Evolutionary conservation across 768 basidiomycete species (phyloP).

Genomic region (Pholiota molesta): DNA sequence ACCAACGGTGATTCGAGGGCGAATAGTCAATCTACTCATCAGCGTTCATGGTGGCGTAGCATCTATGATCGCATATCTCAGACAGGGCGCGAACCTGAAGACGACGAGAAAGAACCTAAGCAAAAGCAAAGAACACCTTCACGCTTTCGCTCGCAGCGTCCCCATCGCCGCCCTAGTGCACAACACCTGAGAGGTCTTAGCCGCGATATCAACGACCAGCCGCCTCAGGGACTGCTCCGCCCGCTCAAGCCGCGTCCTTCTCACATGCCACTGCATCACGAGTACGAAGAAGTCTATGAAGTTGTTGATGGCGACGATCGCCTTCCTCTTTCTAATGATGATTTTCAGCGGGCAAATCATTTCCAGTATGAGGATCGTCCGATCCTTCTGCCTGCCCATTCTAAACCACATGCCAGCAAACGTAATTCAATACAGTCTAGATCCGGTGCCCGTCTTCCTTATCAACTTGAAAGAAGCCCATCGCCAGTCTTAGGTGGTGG

Average conservation of each 20-base stretch:
- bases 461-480: neutral
- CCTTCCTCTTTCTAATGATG: neutral
- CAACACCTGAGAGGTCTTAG: neutral
- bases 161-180: conserved; percentile 9
- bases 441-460: neutral
- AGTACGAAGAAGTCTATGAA: neutral
- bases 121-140: conserved; percentile 10
- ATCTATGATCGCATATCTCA: conserved; percentile 57
- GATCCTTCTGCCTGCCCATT: neutral
- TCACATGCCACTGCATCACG: neutral
- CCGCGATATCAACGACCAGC: conserved; percentile 24
- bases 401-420: neutral
- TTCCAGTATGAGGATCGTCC: conserved; percentile 3
- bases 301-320: neutral
- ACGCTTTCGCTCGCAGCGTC: conserved; percentile 15
- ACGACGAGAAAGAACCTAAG: conserved; percentile 21
- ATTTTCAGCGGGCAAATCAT: neutral
- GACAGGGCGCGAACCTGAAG: conserved; percentile 34
- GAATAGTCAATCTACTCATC: conserved; percentile 22
- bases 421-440: neutral
- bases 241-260: conserved; percentile 14
- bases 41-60: conserved; percentile 60
- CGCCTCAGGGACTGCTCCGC: conserved; percentile 28
- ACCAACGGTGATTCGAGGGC: neutral
- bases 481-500: neutral